These are phyloP conservation scores for Penicillium turbatum DNA, from an alignment of 495 filamentous ascomycete species.

Conservation along the genomic window DNA sequence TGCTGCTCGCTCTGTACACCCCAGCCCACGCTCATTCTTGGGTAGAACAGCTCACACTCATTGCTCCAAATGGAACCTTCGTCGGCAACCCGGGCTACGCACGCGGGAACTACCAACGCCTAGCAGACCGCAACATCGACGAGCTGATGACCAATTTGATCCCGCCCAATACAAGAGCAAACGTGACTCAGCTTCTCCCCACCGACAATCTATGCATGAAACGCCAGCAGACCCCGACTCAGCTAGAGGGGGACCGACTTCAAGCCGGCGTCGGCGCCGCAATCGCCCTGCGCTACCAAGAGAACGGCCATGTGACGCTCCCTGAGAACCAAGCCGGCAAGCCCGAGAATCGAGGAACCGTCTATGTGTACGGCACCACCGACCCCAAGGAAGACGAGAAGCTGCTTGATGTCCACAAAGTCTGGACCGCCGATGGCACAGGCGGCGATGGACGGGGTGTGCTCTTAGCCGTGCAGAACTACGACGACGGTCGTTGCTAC, in stretches of 20 bases:
- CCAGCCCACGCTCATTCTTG: conserved; percentile 62
- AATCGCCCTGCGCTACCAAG: conserved; percentile 70
- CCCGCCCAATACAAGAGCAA: conserved; percentile 42
- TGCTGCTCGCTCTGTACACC: conserved; percentile 34
- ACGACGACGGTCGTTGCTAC: conserved; percentile 82
- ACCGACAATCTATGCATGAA: conserved; percentile 51
- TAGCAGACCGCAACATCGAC: conserved; percentile 46
- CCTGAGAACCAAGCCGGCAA: conserved; percentile 56
- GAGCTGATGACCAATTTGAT: conserved; percentile 48
- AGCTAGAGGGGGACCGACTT: conserved; percentile 56
- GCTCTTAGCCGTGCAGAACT: conserved; percentile 68
- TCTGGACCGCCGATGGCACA: conserved; percentile 71
- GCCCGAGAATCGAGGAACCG: conserved; percentile 64
- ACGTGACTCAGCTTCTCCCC: conserved; percentile 23
- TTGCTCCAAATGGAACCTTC: conserved; percentile 71
- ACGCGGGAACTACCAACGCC: conserved; percentile 56
- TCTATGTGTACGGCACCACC: conserved; percentile 80
- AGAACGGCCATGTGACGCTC: conserved; percentile 84
- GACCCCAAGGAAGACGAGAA: conserved; percentile 56
- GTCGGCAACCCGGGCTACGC: conserved; percentile 63
- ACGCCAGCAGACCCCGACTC: conserved; percentile 47
- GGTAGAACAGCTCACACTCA: conserved; percentile 67
- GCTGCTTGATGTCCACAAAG: conserved; percentile 61
- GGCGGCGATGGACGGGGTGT: conserved; percentile 71
- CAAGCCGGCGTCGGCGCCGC: conserved; percentile 61